Conservation (phyloP, 73 alveolate species). For the Tetrahymena thermophila region DNA sequence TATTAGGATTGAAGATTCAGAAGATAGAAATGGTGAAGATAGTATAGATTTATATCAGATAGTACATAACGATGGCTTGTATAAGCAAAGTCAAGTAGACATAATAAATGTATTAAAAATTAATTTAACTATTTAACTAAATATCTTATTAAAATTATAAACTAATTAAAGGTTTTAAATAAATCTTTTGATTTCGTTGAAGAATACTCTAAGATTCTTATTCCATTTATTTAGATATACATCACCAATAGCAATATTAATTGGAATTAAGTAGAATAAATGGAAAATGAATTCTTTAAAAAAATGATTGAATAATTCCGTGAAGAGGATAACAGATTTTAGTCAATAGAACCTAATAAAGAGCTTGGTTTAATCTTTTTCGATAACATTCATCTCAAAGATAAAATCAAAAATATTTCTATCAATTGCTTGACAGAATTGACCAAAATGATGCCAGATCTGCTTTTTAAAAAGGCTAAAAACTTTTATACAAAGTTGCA, state of each 20-base stretch:
- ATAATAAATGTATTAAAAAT: slow-evolving; percentile 57
- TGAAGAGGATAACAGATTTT: slow-evolving; percentile 47
- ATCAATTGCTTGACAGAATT: slow-evolving; percentile 35
- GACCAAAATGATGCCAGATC: slow-evolving; percentile 39
- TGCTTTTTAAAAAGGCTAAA: slow-evolving; percentile 39
- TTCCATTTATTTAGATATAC: slow-evolving; percentile 51
- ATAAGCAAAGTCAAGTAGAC: slow-evolving; percentile 44
- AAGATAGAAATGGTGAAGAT: slow-evolving; percentile 56
- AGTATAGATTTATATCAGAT: slow-evolving; percentile 49
- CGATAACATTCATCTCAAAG: slow-evolving; percentile 52
- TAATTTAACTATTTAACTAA: slow-evolving; percentile 42
- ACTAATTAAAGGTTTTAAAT: slow-evolving; percentile 19
- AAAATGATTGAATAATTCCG: slow-evolving; percentile 39
- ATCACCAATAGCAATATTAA: slow-evolving; percentile 48
- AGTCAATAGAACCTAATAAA: slow-evolving; percentile 42
- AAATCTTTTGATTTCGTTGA: slow-evolving; percentile 50
- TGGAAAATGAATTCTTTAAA: slow-evolving; percentile 9
- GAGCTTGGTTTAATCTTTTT: slow-evolving; percentile 62
- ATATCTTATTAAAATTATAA: not conserved
- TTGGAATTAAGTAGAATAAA: not conserved
- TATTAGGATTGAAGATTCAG: slow-evolving; percentile 44
- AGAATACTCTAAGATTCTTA: slow-evolving; percentile 34
- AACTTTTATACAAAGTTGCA: slow-evolving; percentile 13
- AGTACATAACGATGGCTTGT: slow-evolving; percentile 52
- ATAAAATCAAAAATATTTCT: slow-evolving; percentile 47